phyloP scores from a whole-genome alignment of 192 early-diverging fungal genomes.

The Pilobolus umbonatus region DNA sequence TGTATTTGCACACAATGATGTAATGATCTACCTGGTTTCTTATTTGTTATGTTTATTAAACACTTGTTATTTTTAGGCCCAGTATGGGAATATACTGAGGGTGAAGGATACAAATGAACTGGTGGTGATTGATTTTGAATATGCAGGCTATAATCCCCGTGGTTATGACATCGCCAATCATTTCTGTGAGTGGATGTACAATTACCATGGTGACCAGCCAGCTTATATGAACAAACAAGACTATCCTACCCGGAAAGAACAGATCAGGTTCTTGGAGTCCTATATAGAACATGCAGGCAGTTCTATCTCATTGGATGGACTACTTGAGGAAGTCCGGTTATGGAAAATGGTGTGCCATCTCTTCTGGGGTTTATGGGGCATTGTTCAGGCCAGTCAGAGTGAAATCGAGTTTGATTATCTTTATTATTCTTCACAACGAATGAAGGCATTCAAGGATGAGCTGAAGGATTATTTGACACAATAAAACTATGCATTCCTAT shows the following conservation, averaged over 20 bases:
- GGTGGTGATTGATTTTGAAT: slow-evolving; percentile 79
- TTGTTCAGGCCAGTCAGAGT: slow-evolving; percentile 69
- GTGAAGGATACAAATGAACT: slow-evolving; percentile 49
- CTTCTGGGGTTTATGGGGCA: slow-evolving; percentile 78
- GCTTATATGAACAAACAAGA: slow-evolving; percentile 35
- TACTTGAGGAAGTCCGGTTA: slow-evolving; percentile 30
- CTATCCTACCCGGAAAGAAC: slow-evolving; percentile 60
- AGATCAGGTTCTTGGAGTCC: slow-evolving; percentile 54
- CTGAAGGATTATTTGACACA: neutral
- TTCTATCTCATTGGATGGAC: neutral
- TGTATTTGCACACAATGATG: slow-evolving; percentile 90
- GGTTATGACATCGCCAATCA: slow-evolving; percentile 82
- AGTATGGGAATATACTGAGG: slow-evolving; percentile 88
- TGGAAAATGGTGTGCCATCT: slow-evolving; percentile 54
- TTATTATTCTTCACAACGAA: slow-evolving; percentile 55
- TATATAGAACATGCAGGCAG: slow-evolving; percentile 41
- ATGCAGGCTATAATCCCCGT: slow-evolving; percentile 74
- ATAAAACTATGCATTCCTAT: neutral
- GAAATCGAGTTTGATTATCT: slow-evolving; percentile 79
- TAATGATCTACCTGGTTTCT: slow-evolving; percentile 28
- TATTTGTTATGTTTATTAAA: neutral
- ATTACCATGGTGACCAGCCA: slow-evolving; percentile 60
- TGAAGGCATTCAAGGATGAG: slow-evolving; percentile 41
- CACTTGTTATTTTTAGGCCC: slow-evolving; percentile 41
- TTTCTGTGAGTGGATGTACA: slow-evolving; percentile 80